Evolutionary conservation across 495 filamentous ascomycete genomes (phyloP).

Genomic region (Terfezia boudieri): DNA sequence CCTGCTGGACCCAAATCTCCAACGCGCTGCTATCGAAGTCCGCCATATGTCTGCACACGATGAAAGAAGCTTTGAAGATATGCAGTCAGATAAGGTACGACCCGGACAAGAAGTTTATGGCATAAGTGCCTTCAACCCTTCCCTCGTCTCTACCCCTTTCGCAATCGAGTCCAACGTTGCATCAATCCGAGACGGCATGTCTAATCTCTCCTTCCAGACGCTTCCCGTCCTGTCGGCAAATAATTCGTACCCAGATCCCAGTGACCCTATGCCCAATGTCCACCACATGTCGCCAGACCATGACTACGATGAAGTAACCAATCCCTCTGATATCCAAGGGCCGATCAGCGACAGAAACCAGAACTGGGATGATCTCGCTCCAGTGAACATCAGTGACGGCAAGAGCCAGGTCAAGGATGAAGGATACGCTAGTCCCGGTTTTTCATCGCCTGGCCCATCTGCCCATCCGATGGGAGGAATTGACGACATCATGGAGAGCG

Average conservation of each 20-base stretch:
- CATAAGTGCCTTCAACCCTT: slow-evolving; percentile 16
- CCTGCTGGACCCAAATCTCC: slow-evolving; percentile 9
- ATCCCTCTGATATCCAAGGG: slow-evolving; percentile 53
- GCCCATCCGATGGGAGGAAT: slow-evolving; percentile 26
- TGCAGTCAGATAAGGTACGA: slow-evolving; percentile 13
- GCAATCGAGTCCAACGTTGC: slow-evolving; percentile 12
- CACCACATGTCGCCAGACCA: slow-evolving; percentile 34
- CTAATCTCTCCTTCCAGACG: slow-evolving; percentile 14
- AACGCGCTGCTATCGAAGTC: slow-evolving; percentile 13
- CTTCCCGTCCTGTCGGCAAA: slow-evolving; percentile 7
- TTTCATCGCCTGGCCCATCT: slow-evolving; percentile 13
- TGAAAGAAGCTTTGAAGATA: slow-evolving; percentile 6
- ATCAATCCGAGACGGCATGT: slow-evolving; percentile 19
- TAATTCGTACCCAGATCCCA: slow-evolving; percentile 25
- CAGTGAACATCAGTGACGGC: neutral
- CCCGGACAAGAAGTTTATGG: slow-evolving; percentile 16
- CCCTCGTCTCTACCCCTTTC: slow-evolving; percentile 18
- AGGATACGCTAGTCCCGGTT: slow-evolving; percentile 44
- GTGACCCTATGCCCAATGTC: slow-evolving; percentile 46
- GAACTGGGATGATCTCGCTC: slow-evolving; percentile 8
- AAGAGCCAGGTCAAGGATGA: slow-evolving; percentile 33
- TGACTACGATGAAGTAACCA: slow-evolving; percentile 48
- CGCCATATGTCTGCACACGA: slow-evolving; percentile 12
- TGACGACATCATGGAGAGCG: slow-evolving; percentile 36
- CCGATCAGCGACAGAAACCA: slow-evolving; percentile 24